Conservation (phyloP, 192 early-diverging fungal species). For the Rhizoclosmatium globosum region DNA sequence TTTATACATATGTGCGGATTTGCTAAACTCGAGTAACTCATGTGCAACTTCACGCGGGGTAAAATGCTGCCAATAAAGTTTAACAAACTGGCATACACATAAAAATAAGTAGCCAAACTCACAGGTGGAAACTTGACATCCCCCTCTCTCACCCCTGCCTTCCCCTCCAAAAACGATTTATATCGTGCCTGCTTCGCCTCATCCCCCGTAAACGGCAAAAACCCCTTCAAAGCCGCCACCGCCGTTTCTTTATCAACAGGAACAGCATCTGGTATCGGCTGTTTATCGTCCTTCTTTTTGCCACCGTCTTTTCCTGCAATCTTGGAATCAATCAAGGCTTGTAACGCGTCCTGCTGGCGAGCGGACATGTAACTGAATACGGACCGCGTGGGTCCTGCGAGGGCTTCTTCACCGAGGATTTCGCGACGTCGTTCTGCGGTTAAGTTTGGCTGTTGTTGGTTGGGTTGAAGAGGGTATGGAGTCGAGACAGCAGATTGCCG, state of each 20-base stretch:
- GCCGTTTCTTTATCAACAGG: slow-evolving; percentile 72
- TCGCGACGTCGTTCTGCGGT: slow-evolving; percentile 64
- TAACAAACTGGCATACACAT: not conserved
- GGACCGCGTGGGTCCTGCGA: slow-evolving; percentile 68
- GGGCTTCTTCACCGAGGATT: slow-evolving; percentile 75
- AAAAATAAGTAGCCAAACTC: not conserved
- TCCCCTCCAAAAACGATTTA: slow-evolving; percentile 69
- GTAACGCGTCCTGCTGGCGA: slow-evolving; percentile 71
- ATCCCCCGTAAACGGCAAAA: slow-evolving; percentile 80
- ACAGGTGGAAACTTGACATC: slow-evolving; percentile 34
- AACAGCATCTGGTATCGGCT: slow-evolving; percentile 23
- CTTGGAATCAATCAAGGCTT: slow-evolving; percentile 51
- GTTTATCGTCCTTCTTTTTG: slow-evolving; percentile 29
- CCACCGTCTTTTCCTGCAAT: slow-evolving; percentile 2
- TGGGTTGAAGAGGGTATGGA: not conserved
- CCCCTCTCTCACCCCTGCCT: slow-evolving; percentile 57
- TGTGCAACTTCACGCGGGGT: slow-evolving; percentile 49
- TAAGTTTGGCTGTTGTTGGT: slow-evolving; percentile 31
- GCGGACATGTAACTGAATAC: slow-evolving; percentile 77
- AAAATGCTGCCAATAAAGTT: slow-evolving; percentile 38
- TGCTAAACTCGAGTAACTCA: slow-evolving; percentile 77
- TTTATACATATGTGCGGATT: slow-evolving; percentile 78
- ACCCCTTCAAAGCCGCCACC: slow-evolving; percentile 74
- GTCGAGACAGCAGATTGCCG: not conserved
- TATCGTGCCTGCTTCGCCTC: slow-evolving; percentile 78